Evolutionary conservation across 345 rosid species (phyloP).

Genomic region (Populus tremula): DNA sequence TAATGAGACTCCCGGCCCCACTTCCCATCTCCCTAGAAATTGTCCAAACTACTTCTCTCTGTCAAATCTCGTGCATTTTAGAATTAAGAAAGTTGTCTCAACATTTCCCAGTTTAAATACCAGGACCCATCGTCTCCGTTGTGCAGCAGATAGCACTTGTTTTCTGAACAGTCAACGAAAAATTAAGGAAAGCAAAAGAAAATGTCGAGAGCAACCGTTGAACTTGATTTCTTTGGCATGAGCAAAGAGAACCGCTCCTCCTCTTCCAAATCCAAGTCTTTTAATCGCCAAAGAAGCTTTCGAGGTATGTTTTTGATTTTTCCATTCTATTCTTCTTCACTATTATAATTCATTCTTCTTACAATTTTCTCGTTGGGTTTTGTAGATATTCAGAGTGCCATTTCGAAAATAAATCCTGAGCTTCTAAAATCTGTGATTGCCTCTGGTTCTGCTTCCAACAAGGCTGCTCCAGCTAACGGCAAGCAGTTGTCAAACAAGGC

Average conservation of each 20-base stretch:
- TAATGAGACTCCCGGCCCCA: background rate
- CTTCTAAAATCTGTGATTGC: slow-evolving; percentile 67
- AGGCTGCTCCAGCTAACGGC: background rate
- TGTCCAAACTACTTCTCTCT: background rate
- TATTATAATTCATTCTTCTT: too few relatives aligned
- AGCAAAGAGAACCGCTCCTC: slow-evolving; percentile 30
- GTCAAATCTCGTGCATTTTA: background rate
- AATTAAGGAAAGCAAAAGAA: background rate
- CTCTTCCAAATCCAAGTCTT: slow-evolving; percentile 42
- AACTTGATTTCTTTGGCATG: slow-evolving; percentile 70
- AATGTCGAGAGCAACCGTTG: slow-evolving; percentile 53
- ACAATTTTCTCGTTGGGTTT: background rate
- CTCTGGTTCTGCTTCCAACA: slow-evolving; percentile 30
- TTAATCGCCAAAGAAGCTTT: slow-evolving; percentile 66
- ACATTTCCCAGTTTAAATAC: background rate
- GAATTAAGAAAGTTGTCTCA: background rate
- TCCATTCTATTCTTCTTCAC: background rate
- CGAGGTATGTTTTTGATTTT: slow-evolving; percentile 42
- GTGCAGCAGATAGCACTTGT: background rate
- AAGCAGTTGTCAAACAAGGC: slow-evolving; percentile 19
- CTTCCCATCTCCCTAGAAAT: background rate
- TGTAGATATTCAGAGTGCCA: slow-evolving; percentile 71
- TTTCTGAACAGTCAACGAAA: background rate
- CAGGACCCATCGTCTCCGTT: background rate
- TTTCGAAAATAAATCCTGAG: slow-evolving; percentile 79